Base-by-base conservation (phyloP, 2,329 filamentous ascomycete species). In the Talaromyces rugulosus region DNA sequence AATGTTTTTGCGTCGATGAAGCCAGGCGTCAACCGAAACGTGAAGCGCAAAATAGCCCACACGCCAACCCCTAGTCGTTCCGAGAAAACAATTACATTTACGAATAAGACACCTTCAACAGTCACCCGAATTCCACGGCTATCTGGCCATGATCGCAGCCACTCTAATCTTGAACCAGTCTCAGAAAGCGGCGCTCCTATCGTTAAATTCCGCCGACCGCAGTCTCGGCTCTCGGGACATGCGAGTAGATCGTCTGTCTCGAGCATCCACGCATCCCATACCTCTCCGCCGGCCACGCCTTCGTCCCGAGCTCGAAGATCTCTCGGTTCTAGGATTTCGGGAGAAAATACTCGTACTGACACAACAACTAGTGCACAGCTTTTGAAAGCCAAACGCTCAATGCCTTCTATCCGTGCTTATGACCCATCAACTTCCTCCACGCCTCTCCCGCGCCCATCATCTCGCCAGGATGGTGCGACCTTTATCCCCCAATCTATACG, bases 11-110 rank as follows among this genome's bases (percentile, higher is more conserved):
- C 92, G 70, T 86, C 89, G 2, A 87, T 84, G 62, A 96, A 94
- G 75, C 82, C 92, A 51, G 94, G 89, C 0, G 81, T 96, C 18
- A 95, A 98, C 74, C 92, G 91, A 65, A 97, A 99, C 73, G 85
- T 99, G 66, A 93, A 94, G 73, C 84, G 96, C 69, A 96, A 96
- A 76, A 85, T 88, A 66, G 80, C 86, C 64, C 83, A 87, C 59
- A 83, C 87, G 23, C 56, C 56, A 27, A 93, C 91, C 66, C 89
- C 85, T 27, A 85, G 90, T 64, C 80, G 84, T 60, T 86, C 91
- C 18, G 88, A 91, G 11, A 89, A 95, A 31, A 94, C 93, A 12
- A 82, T 98, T 64, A 97, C 92, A 6, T 98, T 98, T 72, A 96
- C 91, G 55, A 95, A 90, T 76, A 92, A 93, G 70, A 79, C 85